Percentiles rank a stretch among this genome's conserved stretches.
phyloP scores from a whole-genome alignment of 805 yeast genomes.

The Cyberlindnera sargentensis region DNA sequence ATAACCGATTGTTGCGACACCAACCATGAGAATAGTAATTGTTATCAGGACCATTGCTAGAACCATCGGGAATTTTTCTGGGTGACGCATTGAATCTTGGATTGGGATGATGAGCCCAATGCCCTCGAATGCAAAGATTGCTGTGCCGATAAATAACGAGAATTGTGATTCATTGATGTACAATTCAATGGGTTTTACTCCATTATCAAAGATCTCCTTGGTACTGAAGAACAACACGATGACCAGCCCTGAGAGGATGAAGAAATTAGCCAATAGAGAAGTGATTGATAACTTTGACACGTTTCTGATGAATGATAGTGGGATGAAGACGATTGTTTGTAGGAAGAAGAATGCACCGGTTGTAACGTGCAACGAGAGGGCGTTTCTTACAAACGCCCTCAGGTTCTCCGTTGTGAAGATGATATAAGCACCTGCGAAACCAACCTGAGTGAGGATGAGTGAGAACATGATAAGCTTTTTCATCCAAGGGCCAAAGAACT shows the following conservation, averaged over 20 bases:
- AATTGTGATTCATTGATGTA: conserved; percentile 51
- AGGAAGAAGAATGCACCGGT: conserved; percentile 41
- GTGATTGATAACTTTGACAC: conserved; percentile 68
- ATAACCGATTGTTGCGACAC: conserved; percentile 64
- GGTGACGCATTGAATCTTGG: conserved; percentile 74
- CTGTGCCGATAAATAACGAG: conserved; percentile 74
- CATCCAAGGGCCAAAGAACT: conserved; percentile 58
- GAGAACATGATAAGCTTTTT: conserved; percentile 57
- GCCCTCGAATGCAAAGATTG: conserved; percentile 85
- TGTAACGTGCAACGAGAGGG: conserved; percentile 34
- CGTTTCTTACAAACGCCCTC: conserved; percentile 51
- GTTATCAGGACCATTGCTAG: conserved; percentile 53
- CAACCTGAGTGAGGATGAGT: conserved; percentile 65
- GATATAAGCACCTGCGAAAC: conserved; percentile 75
- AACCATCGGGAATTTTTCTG: conserved; percentile 65
- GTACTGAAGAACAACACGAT: conserved; percentile 55
- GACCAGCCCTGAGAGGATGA: conserved; percentile 57
- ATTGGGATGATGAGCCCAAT: conserved; percentile 78
- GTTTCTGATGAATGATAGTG: conserved; percentile 66
- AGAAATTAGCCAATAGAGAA: conserved; percentile 64
- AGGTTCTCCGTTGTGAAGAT: conserved; percentile 73
- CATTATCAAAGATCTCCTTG: conserved; percentile 35
- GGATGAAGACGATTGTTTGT: conserved; percentile 55
- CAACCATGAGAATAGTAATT: conserved; percentile 54
- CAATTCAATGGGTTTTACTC: conserved; percentile 44